phyloP scores from a whole-genome alignment of 2,329 filamentous ascomycete species.

The Fonsecaea multimorphosa region DNA sequence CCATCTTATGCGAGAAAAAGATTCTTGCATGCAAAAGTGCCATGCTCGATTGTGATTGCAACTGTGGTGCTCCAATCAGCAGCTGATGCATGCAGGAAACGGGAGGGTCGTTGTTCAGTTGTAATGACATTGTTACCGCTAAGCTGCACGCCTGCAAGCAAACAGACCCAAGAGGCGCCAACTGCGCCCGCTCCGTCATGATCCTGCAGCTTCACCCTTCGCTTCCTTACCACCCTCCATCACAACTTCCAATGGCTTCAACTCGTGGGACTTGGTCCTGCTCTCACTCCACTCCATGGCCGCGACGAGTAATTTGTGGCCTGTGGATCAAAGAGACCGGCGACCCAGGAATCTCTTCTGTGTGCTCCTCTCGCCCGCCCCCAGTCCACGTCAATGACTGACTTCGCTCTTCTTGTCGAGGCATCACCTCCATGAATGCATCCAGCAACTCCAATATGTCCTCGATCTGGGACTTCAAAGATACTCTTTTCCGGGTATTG shows the following conservation, averaged over 20 bases:
- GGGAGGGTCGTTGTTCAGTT: background rate
- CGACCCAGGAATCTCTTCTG: background rate
- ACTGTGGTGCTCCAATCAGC: background rate
- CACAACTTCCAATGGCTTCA: background rate
- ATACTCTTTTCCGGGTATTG: slow-evolving; percentile 28
- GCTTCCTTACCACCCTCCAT: background rate
- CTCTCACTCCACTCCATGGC: background rate
- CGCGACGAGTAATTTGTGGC: background rate
- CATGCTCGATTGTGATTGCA: background rate
- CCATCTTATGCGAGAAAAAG: background rate
- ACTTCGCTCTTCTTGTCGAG: background rate
- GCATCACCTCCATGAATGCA: background rate
- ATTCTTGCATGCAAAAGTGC: background rate
- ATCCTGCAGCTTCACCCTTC: background rate
- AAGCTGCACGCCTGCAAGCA: background rate
- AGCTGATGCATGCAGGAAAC: background rate
- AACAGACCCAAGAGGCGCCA: background rate
- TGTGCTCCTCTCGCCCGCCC: background rate
- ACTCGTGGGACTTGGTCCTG: background rate
- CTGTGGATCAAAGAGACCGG: background rate
- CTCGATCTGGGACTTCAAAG: slow-evolving; percentile 29
- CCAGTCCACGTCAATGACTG: background rate
- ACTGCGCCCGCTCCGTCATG: background rate
- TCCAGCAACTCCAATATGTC: slow-evolving; percentile 12
- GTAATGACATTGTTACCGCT: background rate